Conservation (phyloP, 2,329 filamentous ascomycete genomes). For the Pyrenophora tritici-repentis region DNA sequence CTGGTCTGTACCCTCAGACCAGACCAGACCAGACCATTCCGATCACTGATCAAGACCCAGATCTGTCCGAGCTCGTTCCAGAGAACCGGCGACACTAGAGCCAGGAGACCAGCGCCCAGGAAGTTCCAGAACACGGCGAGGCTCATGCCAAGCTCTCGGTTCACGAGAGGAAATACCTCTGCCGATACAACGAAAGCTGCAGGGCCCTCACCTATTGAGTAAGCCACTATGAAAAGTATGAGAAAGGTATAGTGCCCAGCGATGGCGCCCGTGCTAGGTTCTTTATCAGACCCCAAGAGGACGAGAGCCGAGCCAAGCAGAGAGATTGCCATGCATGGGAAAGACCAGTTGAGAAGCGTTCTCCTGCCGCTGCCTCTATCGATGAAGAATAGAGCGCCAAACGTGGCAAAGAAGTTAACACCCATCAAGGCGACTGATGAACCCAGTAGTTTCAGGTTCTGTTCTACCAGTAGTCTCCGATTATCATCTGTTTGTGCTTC, state of each 20-base stretch:
- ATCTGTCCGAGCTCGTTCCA: neutral
- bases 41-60: too few species aligned
- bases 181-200: neutral
- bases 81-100: neutral
- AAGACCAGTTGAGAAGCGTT: neutral
- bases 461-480: too few species aligned
- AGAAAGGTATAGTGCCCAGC: neutral
- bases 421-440: neutral
- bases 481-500: too few species aligned
- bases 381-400: neutral
- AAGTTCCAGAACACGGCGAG: neutral
- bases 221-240: neutral
- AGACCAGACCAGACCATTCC: too few species aligned
- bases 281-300: too few species aligned
- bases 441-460: neutral
- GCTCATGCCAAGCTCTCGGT: neutral
- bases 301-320: neutral
- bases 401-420: neutral
- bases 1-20: too few species aligned
- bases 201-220: neutral
- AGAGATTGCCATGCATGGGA: neutral
- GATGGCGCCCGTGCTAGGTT: neutral
- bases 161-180: neutral
- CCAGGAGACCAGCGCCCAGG: neutral
- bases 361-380: neutral